Base-by-base conservation (phyloP, 176 grass and related monocot genomes). In the Oryza glaberrima region DNA sequence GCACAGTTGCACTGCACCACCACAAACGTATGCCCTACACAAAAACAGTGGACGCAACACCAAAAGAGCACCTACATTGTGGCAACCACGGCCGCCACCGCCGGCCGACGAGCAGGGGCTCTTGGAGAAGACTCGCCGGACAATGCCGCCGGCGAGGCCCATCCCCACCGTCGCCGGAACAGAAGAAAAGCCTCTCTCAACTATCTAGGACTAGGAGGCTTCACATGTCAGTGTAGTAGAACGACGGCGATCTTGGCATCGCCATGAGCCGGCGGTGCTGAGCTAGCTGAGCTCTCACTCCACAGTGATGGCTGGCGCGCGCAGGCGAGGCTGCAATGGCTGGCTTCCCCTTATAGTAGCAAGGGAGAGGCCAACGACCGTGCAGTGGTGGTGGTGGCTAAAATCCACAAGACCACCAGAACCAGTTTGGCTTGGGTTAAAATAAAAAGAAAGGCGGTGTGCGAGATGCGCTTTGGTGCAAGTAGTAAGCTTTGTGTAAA, bases 131-230 rank as follows among this genome's bases (percentile, higher is more conserved):
- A 91, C 88, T 32, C 64, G 90, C 81, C 85, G 86, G 58, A 94
- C 90, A 54, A 99, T 88, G 78, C 90, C 90, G 49, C 97, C 90
- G 69, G 86, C 67, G 81, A 92, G 70, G 69, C 93, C 97, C 97
- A 96, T 99, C 16, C 13, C 73, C 5, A 6, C 11, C 40, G 38
- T 8, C 72, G 19, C 34, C 26, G 64, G 72, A 56, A 30, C 15
- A 76, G 49, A 28, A 28, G 28, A 28, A 0, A 35, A 75, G 73
- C 30, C 19, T 60, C 19, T 60, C 7, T 9, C 17, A 20, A 6
- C 5, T 2, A 22, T 0, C 38, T 40, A 6, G 38, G 6, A 40
- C 38, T 40, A 6, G 38, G 6, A 40, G 0, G 40, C 19, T 58
- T 58, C 7, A 58, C 19, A n/a, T 58, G 17, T 1, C 17, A n/a